Conservation (phyloP, 371 early-diverging fungal species). For the Mucor saturninus region DNA sequence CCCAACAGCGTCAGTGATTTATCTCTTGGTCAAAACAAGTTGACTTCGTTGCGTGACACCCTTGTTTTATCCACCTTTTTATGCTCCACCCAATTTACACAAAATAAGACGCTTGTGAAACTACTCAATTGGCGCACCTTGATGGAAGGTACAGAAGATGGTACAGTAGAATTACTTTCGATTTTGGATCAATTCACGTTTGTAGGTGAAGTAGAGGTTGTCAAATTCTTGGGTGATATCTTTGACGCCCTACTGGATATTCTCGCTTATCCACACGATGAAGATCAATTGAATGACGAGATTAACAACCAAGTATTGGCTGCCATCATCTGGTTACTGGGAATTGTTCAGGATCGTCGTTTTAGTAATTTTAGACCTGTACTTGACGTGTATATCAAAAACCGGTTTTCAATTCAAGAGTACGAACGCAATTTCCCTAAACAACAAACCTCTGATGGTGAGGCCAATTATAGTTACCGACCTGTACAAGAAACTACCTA, state of each 20-base stretch:
- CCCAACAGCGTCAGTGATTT: conserved; percentile 13
- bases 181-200: conserved; percentile 68
- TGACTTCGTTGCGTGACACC: conserved; percentile 55
- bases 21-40: conserved; percentile 27
- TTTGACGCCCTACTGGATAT: conserved; percentile 71
- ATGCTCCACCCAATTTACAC: conserved; percentile 72
- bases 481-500: conserved; percentile 28
- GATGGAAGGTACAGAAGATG: conserved; percentile 24
- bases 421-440: conserved; percentile 1
- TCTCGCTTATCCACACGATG: conserved; percentile 42
- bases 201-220: conserved; percentile 73
- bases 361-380: conserved; percentile 68
- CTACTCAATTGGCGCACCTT: conserved; percentile 65
- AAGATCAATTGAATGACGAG: conserved; percentile 10
- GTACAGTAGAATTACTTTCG: conserved; percentile 44
- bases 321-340: conserved; percentile 61
- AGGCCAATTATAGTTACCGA: conserved; percentile 10
- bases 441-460: not conserved
- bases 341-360: conserved; percentile 68
- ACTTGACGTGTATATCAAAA: conserved; percentile 67
- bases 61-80: conserved; percentile 59
- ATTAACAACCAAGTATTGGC: conserved; percentile 53
- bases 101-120: conserved; percentile 66
- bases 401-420: conserved; percentile 51
- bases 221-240: conserved; percentile 70